Conservation (phyloP, 2,329 filamentous ascomycete species). For the Fulvia fulva region DNA sequence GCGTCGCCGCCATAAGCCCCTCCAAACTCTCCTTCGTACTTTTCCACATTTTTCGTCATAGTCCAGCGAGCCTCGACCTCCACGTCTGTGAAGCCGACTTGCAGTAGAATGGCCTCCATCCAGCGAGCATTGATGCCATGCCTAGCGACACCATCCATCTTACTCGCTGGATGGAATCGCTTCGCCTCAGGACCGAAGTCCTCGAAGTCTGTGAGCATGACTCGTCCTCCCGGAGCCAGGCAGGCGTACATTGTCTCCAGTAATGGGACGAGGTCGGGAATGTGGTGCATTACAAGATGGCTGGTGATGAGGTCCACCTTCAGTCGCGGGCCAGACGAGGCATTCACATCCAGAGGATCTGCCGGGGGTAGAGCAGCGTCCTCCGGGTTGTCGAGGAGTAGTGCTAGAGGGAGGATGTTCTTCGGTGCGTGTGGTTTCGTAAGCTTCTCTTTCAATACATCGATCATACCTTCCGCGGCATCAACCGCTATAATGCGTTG, state of each 20-base stretch:
- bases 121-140: conserved; percentile 23
- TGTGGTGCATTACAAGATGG: conserved; percentile 28
- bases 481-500: conserved; percentile 23
- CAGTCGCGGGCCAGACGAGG: conserved; percentile 7
- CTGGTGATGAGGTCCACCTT: conserved; percentile 27
- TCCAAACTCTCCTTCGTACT: conserved; percentile 29
- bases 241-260: conserved; percentile 25
- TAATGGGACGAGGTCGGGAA: conserved; percentile 21
- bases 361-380: conserved; percentile 18
- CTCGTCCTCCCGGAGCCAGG: conserved; percentile 17
- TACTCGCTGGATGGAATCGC: conserved; percentile 23
- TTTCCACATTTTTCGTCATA: conserved; percentile 27
- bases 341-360: background rate
- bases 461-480: conserved; percentile 27
- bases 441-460: conserved; percentile 22
- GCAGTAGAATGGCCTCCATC: conserved; percentile 20
- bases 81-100: conserved; percentile 22
- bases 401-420: conserved; percentile 23
- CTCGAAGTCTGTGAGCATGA: conserved; percentile 29
- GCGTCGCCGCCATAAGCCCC: conserved; percentile 4
- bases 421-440: conserved; percentile 12
- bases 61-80: conserved; percentile 23
- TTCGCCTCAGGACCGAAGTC: conserved; percentile 25
- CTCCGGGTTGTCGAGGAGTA: conserved; percentile 25
- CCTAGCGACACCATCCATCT: conserved; percentile 25